Base-by-base conservation (phyloP, 2,329 filamentous ascomycete genomes). In the Sporothrix globosa region DNA sequence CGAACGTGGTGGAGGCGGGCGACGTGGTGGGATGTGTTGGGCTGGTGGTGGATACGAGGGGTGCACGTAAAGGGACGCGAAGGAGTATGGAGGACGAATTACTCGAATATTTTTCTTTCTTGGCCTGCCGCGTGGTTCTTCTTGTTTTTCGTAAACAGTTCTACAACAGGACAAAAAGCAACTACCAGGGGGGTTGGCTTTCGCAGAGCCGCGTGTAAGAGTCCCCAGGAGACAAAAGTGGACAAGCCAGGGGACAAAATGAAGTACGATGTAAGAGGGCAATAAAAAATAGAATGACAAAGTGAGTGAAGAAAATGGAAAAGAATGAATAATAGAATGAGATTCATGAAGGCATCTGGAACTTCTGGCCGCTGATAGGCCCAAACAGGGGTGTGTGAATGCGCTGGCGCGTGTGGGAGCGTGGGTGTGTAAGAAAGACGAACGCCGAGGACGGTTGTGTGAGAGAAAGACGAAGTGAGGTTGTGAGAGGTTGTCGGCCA, bases 361-460 rank as follows among this genome's bases (percentile, higher is more conserved):
- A 39, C 69, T 60, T 68, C 46, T 61, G 34, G 19, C 4, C 19
- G 21, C 50, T 70, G 60, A 70, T 70, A 66, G 68, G 68, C 52
- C 48, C 10, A 10, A 34, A 19, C 60, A 66, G 68, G 58, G 68
- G 68, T 46, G 68, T 46, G 30, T 50, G 50, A n/a, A 50, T 58
- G 60, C 58, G 50, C 44, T 65, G 52, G 68, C 68, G 68, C 60
- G 61, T n/a, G 60, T 56, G 50, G 60, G 48, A 48, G 68, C 58
- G 60, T 27, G 50, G 67, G 54, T 44, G 67, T 69, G 67, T 69
- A 46, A 39, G 53, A 58, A 48, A 50, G 24, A 48, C 53, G 24
- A 13, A 60, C 17, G 53, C 41, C 39, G 67, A 61, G 48, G 46
- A 53, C 54, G 46, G 48, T 27, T 53, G 48, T 10, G 19, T 21